Evolutionary conservation across 768 basidiomycete genomes (phyloP).

Genomic region (Kwoniella sp.): DNA sequence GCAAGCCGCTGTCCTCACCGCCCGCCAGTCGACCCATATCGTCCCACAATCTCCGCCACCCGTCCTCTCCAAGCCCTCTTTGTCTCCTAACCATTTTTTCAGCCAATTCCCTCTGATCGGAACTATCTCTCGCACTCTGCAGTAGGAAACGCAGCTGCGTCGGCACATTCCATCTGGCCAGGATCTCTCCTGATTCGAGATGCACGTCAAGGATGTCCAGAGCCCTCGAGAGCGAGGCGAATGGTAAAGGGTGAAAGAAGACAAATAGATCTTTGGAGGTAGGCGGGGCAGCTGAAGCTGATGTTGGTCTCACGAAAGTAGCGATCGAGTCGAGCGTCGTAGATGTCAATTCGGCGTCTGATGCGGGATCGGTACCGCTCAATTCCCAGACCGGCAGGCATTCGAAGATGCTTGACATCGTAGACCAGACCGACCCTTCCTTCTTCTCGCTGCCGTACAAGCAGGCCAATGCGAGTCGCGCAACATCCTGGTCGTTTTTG

Average conservation of each 20-base stretch:
- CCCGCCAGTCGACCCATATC: conserved; percentile 82
- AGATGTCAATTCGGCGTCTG: conserved; percentile 74
- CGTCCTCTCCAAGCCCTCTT: conserved; percentile 57
- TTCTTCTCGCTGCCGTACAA: conserved; percentile 75
- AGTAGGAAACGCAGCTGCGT: conserved; percentile 89
- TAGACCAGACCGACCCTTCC: conserved; percentile 66
- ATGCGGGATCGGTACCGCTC: conserved; percentile 59
- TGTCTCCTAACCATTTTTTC: conserved; percentile 69
- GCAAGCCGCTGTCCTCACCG: conserved; percentile 63
- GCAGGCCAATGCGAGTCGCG: conserved; percentile 79
- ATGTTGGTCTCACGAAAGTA: conserved; percentile 74
- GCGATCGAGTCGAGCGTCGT: conserved; percentile 80
- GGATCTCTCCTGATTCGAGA: conserved; percentile 87
- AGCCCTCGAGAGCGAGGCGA: conserved; percentile 73
- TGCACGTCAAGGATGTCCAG: conserved; percentile 93
- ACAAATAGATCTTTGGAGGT: conserved; percentile 70
- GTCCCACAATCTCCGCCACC: conserved; percentile 82
- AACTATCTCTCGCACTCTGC: conserved; percentile 67
- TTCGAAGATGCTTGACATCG: conserved; percentile 91
- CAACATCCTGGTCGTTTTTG: conserved; percentile 78
- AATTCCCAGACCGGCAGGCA: conserved; percentile 89
- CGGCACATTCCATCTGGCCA: conserved; percentile 82
- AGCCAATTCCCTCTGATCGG: conserved; percentile 80
- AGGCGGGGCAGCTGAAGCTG: conserved; percentile 62
- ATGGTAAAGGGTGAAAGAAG: conserved; percentile 79